phyloP scores from a whole-genome alignment of 2,329 filamentous ascomycete genomes.

The Ophiocordyceps camponoti-saundersi region DNA sequence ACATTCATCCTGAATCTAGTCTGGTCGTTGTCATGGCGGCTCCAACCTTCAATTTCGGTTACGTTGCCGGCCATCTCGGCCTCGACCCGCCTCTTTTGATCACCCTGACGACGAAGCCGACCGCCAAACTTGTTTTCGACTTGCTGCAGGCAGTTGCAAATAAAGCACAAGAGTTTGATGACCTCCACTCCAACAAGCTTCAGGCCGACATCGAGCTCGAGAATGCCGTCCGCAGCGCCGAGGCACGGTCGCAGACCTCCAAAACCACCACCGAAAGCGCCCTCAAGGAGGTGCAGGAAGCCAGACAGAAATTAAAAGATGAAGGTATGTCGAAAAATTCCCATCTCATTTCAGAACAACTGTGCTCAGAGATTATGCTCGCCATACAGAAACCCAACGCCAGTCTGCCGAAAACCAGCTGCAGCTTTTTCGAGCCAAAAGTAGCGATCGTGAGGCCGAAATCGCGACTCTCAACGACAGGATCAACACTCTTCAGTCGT shows the following conservation, averaged over 20 bases:
- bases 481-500: conserved; percentile 73
- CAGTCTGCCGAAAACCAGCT: conserved; percentile 69
- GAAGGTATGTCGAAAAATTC: conserved; percentile 44
- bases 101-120: conserved; percentile 48
- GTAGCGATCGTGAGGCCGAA: conserved; percentile 56
- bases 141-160: conserved; percentile 58
- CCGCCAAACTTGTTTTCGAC: conserved; percentile 57
- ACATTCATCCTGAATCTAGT: conserved; percentile 2
- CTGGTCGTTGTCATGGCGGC: conserved; percentile 19
- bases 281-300: conserved; percentile 65
- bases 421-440: conserved; percentile 57
- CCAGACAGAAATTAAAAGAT: conserved; percentile 64
- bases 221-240: conserved; percentile 67
- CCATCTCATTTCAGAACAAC: too few species aligned
- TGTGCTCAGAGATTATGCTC: not conserved
- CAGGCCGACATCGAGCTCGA: conserved; percentile 86
- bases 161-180: conserved; percentile 72
- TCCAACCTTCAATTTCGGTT: conserved; percentile 46
- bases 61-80: conserved; percentile 55
- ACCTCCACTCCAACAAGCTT: conserved; percentile 72
- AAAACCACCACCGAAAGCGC: conserved; percentile 72
- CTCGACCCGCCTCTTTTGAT: conserved; percentile 48
- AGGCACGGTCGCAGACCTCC: conserved; percentile 66
- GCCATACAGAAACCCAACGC: conserved; percentile 49
- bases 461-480: conserved; percentile 64